Evolutionary conservation across 2,329 filamentous ascomycete species (phyloP).

Genomic region (Daldinia sp.): DNA sequence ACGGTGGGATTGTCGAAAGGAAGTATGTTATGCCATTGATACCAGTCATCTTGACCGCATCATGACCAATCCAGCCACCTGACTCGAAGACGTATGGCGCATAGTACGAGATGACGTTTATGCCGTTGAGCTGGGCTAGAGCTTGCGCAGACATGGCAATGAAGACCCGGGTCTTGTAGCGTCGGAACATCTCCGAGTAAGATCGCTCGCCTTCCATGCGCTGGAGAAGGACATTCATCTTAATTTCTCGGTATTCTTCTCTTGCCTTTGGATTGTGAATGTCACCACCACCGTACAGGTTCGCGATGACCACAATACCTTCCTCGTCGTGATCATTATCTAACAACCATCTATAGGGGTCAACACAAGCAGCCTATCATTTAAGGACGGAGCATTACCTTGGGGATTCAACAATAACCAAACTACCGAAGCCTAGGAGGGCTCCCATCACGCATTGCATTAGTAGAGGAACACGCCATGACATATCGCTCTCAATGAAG

Average conservation of each 20-base stretch:
- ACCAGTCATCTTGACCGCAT: constrained; percentile 95
- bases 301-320: constrained; percentile 97
- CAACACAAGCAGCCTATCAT: constrained; percentile 45
- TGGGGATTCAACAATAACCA: constrained; percentile 96
- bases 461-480: constrained; percentile 89
- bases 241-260: constrained; percentile 98
- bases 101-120: constrained; percentile 99
- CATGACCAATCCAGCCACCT: constrained; percentile 91
- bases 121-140: constrained; percentile 95
- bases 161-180: constrained; percentile 91
- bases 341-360: constrained; percentile 81
- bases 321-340: constrained; percentile 99
- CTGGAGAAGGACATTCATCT: constrained; percentile 94
- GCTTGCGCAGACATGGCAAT: constrained; percentile 99
- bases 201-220: constrained; percentile 94
- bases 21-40: constrained; percentile 94
- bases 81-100: constrained; percentile 96
- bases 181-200: constrained; percentile 93
- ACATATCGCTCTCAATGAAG: constrained; percentile 84
- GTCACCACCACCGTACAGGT: constrained; percentile 94
- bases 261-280: constrained; percentile 92
- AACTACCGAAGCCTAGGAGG: constrained; percentile 84
- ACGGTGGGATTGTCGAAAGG: constrained; percentile 91
- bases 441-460: constrained; percentile 97
- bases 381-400: constrained; percentile 65